These are phyloP conservation scores for Xanthoceras sorbifolium DNA, from an alignment of 345 rosid genomes.

Conservation along the genomic window DNA sequence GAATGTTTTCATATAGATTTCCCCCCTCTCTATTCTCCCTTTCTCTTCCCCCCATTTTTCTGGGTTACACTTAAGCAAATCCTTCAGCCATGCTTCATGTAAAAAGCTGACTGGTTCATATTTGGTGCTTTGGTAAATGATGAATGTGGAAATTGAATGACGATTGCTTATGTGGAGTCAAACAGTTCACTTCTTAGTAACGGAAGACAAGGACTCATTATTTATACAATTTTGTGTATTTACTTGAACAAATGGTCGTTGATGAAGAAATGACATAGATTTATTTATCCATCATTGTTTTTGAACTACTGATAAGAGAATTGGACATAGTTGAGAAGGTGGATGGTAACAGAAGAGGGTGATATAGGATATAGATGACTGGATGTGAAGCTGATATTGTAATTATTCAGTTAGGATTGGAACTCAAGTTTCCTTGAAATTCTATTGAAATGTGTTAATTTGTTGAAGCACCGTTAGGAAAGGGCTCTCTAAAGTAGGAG, in stretches of 20 bases:
- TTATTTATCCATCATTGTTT: background rate
- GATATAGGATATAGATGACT: background rate
- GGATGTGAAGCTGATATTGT: slow-evolving; percentile 2
- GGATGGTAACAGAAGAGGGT: background rate
- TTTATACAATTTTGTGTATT: background rate
- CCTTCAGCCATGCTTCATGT: background rate
- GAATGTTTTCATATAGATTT: background rate
- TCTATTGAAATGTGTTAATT: background rate
- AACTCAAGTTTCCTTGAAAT: background rate
- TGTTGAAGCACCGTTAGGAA: background rate
- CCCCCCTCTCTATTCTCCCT: background rate
- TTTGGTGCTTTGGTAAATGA: slow-evolving; percentile 1
- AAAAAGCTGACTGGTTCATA: background rate
- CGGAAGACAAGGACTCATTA: background rate
- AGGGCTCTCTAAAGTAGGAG: background rate
- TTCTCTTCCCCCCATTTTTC: background rate
- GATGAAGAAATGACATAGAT: background rate
- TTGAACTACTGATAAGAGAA: background rate
- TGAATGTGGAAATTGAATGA: background rate
- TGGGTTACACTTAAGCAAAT: background rate
- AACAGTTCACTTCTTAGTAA: background rate
- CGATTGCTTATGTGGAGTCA: background rate
- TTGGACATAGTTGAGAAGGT: background rate
- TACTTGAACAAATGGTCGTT: background rate
- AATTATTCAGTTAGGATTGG: background rate